Base-by-base conservation (phyloP, 495 filamentous ascomycete genomes). In the Penicillium coprophilum region DNA sequence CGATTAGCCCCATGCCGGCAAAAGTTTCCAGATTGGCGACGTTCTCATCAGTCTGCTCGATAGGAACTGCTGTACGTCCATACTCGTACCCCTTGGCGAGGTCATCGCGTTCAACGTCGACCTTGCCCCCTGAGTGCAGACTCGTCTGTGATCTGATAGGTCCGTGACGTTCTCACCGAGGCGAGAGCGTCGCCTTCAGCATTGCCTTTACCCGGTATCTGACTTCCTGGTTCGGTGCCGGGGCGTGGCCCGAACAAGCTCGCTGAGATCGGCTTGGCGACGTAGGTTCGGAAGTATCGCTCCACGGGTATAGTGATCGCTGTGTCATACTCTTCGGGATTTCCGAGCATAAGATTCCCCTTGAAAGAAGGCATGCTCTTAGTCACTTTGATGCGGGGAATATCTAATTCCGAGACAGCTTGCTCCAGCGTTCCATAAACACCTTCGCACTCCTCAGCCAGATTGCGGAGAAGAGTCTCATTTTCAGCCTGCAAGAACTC, bases 31-130 rank as follows among this genome's bases (percentile, higher is more conserved):
- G 76, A 49, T 85, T 89, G 3, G 89, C 92, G 48, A 96, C 80
- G 46, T 89, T 87, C 59, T 87, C 78, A 57, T 99, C 95, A 1
- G 87, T 86, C 58, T 89, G 86, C 60, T 82, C 88, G 62, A 99
- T 96, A 58, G 87, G 87, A 1, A 97, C 92, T 1, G 90, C 90
- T 1, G 93, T 96, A 38, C 90, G 82, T 50, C 95, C 95, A 70
- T 97, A 99, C 63, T 90, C 87, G 65, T 94, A 99, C 0, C 95
- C 95, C 65, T 90, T 96, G 32, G 89, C 92, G 34, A 97, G 78
- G 32, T 94, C 86, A 12, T 95, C 92, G 30, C 83, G 84, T 9
- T 87, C 84, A 30, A 99, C 87, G 49, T 97, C 92, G 53, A 80
- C 80, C 72, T 95, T 97, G 5, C 89, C 89, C 30, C 91, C 91